phyloP scores from a whole-genome alignment of 768 basidiomycete genomes.

The Suillus discolor region DNA sequence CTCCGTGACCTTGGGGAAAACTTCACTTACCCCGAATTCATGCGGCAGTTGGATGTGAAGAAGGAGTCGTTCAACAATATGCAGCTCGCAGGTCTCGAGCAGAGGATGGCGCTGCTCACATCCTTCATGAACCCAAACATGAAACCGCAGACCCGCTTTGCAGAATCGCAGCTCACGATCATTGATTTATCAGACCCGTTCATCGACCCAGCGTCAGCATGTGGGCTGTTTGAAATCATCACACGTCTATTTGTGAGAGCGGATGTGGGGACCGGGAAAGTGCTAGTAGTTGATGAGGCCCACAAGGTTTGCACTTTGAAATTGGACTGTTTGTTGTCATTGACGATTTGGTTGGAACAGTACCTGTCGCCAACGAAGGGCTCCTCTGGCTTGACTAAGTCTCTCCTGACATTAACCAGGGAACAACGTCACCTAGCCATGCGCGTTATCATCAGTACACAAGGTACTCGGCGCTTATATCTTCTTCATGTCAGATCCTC shows the following conservation, averaged over 20 bases:
- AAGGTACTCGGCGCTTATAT: conserved; percentile 45
- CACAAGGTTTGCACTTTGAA: conserved; percentile 54
- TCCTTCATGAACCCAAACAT: conserved; percentile 54
- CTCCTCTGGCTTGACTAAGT: conserved; percentile 56
- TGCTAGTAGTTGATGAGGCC: conserved; percentile 74
- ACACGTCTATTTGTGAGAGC: conserved; percentile 65
- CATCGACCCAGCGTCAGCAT: conserved; percentile 66
- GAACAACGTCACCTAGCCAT: conserved; percentile 75
- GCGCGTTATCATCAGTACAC: conserved; percentile 75
- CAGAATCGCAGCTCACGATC: conserved; percentile 61
- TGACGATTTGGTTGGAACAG: conserved; percentile 34
- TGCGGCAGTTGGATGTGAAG: conserved; percentile 43
- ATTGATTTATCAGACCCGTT: conserved; percentile 76
- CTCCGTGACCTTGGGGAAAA: conserved; percentile 64
- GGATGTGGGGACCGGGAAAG: conserved; percentile 62
- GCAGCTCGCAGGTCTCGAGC: conserved; percentile 59
- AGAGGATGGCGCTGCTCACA: conserved; percentile 61
- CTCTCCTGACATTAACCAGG: conserved; percentile 59
- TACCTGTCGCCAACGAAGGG: conserved; percentile 54
- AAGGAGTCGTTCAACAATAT: conserved; percentile 57
- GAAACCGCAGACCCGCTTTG: conserved; percentile 46
- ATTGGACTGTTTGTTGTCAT: neutral
- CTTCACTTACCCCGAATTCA: conserved; percentile 55
- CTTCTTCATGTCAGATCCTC: neutral
- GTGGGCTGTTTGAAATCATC: conserved; percentile 71